Conservation (phyloP, 805 yeast species). For the Kazachstania bromeliacearum region DNA sequence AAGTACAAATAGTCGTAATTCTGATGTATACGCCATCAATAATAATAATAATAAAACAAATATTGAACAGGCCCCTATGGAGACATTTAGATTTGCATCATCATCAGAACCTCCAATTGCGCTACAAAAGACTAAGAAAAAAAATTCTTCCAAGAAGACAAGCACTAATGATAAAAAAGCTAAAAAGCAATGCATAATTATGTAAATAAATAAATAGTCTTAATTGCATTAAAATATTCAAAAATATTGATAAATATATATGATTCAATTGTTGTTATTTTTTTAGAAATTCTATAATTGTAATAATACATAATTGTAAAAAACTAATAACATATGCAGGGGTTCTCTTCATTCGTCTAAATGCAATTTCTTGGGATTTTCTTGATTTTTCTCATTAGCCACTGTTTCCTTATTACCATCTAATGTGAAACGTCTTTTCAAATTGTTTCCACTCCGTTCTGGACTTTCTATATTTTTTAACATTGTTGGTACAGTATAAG, state of each 20-base stretch:
- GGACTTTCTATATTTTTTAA: slow-evolving; percentile 1
- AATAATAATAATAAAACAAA: no score
- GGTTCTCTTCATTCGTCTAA: no score
- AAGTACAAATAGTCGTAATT: background rate
- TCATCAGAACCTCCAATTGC: slow-evolving; percentile 2
- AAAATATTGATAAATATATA: no score
- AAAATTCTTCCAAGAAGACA: background rate
- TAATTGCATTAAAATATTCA: no score
- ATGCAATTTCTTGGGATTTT: no score
- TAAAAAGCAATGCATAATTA: slow-evolving; percentile 11
- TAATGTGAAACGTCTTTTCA: slow-evolving; percentile 17
- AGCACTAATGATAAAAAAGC: slow-evolving; percentile 2
- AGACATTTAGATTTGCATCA: slow-evolving; percentile 1
- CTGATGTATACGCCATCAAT: no score
- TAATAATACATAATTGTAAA: no score
- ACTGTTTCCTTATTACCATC: background rate
- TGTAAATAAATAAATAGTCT: slow-evolving; percentile 10
- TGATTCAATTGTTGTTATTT: no score
- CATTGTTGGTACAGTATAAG: slow-evolving; percentile 8
- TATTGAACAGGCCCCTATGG: no score
- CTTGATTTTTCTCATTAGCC: slow-evolving; percentile 7
- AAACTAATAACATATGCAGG: no score
- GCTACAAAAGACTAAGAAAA: background rate
- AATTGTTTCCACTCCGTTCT: slow-evolving; percentile 8
- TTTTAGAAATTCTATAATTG: no score